Evolutionary conservation across 2,329 filamentous ascomycete genomes (phyloP).

Genomic region (Phaeoacremonium minimum): DNA sequence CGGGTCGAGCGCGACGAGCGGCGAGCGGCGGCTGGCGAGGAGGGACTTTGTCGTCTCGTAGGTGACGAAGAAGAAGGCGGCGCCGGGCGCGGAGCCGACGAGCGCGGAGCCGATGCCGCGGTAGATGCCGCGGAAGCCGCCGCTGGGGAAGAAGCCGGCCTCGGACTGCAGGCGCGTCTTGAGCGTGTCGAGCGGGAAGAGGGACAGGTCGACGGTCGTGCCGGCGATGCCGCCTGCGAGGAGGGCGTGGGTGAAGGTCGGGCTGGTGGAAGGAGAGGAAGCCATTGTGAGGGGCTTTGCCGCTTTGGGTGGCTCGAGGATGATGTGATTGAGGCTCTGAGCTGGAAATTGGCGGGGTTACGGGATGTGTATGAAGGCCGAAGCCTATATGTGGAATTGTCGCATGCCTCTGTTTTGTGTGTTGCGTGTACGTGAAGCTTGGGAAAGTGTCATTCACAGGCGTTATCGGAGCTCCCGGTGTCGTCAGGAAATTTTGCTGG

Average conservation of each 20-base stretch:
- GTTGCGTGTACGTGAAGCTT: neutral
- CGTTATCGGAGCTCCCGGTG: no score
- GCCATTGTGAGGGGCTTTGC: no score
- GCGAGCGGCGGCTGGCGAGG: conserved; percentile 28
- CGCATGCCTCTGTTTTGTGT: conserved; percentile 3
- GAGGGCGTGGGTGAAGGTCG: conserved; percentile 56
- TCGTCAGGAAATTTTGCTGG: neutral
- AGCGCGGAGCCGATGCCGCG: conserved; percentile 85
- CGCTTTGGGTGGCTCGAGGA: no score
- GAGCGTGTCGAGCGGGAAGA: conserved; percentile 97
- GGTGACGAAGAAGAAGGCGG: conserved; percentile 95
- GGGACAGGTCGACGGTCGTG: conserved; percentile 91
- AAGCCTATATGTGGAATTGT: conserved; percentile 4
- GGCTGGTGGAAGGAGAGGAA: no score
- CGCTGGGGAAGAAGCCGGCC: conserved; percentile 71
- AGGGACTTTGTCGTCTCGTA: conserved; percentile 73
- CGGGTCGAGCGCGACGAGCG: conserved; percentile 20
- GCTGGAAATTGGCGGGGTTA: neutral
- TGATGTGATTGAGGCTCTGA: neutral
- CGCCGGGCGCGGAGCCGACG: conserved; percentile 87
- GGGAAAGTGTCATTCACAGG: neutral
- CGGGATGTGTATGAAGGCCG: neutral
- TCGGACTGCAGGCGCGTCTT: conserved; percentile 94
- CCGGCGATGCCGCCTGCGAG: conserved; percentile 86
- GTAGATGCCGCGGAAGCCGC: conserved; percentile 90